Conservation (phyloP, 768 basidiomycete genomes). For the Lactarius akahatsu region DNA sequence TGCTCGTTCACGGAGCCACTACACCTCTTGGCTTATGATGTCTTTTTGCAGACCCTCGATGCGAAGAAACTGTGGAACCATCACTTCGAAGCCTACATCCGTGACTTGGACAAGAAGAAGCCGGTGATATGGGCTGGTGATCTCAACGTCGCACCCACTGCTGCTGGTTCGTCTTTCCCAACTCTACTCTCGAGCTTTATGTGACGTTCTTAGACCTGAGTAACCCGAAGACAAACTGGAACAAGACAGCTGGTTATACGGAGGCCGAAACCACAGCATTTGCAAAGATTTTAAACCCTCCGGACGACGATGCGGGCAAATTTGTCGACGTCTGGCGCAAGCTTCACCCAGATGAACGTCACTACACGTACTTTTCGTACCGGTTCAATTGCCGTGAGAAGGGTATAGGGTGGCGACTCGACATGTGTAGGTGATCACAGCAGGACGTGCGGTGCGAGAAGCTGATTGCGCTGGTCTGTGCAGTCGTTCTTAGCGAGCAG, state of each 20-base stretch:
- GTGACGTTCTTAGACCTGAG: slow-evolving; percentile 51
- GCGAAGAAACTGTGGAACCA: slow-evolving; percentile 77
- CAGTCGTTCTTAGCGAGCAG: slow-evolving; percentile 77
- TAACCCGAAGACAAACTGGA: slow-evolving; percentile 76
- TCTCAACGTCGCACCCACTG: slow-evolving; percentile 82
- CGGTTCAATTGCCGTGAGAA: slow-evolving; percentile 77
- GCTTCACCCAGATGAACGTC: slow-evolving; percentile 61
- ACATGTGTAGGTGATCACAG: slow-evolving; percentile 59
- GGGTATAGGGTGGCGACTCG: slow-evolving; percentile 84
- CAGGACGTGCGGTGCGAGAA: slow-evolving; percentile 8
- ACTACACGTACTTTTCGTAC: slow-evolving; percentile 85
- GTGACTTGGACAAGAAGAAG: slow-evolving; percentile 70
- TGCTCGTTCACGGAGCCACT: background rate
- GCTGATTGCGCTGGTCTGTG: background rate
- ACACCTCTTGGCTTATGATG: background rate
- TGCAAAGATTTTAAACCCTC: slow-evolving; percentile 60
- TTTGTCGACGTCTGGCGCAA: slow-evolving; percentile 83
- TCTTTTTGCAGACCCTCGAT: slow-evolving; percentile 57
- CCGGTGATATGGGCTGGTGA: slow-evolving; percentile 90
- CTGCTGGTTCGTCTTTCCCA: slow-evolving; percentile 45
- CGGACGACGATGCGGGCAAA: slow-evolving; percentile 38
- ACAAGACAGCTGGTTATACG: slow-evolving; percentile 85
- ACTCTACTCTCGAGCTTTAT: background rate
- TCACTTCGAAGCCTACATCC: slow-evolving; percentile 73
- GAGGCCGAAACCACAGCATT: slow-evolving; percentile 78